These are phyloP conservation scores for Bipolaris oryzae DNA, from an alignment of 2,329 filamentous ascomycete species.

Conservation along the genomic window DNA sequence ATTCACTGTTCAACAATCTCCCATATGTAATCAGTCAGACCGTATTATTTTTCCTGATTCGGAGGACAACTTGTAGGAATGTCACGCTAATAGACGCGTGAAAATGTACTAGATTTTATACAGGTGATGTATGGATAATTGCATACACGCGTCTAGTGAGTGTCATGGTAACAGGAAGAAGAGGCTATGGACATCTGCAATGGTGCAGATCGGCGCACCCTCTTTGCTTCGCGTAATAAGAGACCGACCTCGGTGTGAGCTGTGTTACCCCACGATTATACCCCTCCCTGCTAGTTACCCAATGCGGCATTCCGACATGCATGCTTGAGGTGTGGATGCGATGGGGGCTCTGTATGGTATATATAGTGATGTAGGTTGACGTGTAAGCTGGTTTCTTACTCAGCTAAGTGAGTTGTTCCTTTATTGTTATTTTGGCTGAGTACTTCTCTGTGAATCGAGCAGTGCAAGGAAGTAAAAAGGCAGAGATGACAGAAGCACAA, in stretches of 20 bases:
- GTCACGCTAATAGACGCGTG: background rate
- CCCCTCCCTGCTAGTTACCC: slow-evolving; percentile 18
- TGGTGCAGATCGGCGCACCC: slow-evolving; percentile 6
- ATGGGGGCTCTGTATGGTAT: background rate
- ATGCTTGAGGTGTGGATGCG: background rate
- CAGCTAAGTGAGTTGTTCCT: too few relatives aligned
- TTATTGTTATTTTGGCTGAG: background rate
- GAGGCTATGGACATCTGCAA: background rate
- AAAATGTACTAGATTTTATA: background rate
- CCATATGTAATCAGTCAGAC: background rate
- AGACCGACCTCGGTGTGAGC: slow-evolving; percentile 8
- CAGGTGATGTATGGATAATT: too few relatives aligned
- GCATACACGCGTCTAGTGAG: background rate
- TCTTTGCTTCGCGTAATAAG: background rate
- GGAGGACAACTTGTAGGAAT: too few relatives aligned
- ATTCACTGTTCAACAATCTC: background rate
- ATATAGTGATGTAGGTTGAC: background rate
- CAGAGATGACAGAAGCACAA: background rate
- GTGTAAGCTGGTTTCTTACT: too few relatives aligned
- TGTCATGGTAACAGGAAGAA: background rate
- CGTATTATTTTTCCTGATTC: background rate
- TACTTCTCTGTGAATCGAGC: background rate
- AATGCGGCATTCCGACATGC: slow-evolving; percentile 20
- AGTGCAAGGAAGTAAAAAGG: background rate
- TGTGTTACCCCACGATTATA: slow-evolving; percentile 22